A percentile compares a stretch with the other conserved stretches of the same genome.
Evolutionary conservation across 306 rosid species (phyloP).

Genomic region (Quercus gilva): DNA sequence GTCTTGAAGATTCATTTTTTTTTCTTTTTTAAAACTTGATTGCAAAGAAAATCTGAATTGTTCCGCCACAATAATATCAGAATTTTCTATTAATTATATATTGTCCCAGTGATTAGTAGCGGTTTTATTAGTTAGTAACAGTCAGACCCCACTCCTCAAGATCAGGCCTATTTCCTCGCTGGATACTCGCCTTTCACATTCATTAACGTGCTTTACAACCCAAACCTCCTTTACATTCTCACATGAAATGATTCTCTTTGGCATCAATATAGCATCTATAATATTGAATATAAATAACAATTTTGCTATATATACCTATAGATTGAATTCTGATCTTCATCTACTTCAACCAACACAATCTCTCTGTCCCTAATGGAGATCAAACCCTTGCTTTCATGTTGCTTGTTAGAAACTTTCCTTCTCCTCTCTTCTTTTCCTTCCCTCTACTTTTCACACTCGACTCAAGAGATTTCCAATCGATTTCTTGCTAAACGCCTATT

Average conservation of each 20-base stretch:
- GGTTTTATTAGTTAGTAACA: not conserved
- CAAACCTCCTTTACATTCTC: constrained; percentile 2
- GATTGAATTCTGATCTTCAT: not conserved
- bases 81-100: not conserved
- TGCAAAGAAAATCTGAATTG: no score
- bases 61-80: no score
- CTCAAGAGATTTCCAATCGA: not conserved
- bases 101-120: not conserved
- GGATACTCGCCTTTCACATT: constrained; percentile 12
- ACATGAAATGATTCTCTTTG: constrained; percentile 21
- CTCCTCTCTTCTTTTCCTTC: constrained; percentile 3
- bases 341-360: not conserved
- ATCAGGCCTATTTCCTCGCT: not conserved
- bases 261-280: not conserved
- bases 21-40: no score
- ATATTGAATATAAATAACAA: not conserved
- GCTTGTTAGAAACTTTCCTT: constrained; percentile 1
- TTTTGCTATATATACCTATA: constrained; percentile 5
- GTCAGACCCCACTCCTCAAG: not conserved
- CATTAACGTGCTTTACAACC: constrained; percentile 22
- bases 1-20: no score
- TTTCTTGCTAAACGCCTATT: not conserved
- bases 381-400: not conserved
- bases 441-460: constrained; percentile 11
- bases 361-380: constrained; percentile 12